Evolutionary conservation across 768 basidiomycete species (phyloP).

Genomic region (Xerocomellus dryophilus): DNA sequence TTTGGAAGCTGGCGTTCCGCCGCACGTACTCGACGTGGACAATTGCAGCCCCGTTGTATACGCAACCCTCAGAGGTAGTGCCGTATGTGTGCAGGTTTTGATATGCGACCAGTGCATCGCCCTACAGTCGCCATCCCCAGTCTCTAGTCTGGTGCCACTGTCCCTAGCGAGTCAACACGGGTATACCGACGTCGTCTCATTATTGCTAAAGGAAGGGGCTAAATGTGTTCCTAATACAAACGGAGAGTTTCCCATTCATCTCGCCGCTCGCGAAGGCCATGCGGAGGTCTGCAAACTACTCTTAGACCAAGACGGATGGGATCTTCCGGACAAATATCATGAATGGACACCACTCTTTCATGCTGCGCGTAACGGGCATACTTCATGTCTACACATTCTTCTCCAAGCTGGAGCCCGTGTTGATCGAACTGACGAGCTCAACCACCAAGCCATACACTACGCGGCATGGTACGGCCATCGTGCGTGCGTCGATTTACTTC

Average conservation of each 20-base stretch:
- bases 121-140: slow-evolving; percentile 52
- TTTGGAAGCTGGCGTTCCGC: slow-evolving; percentile 62
- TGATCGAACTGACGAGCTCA: slow-evolving; percentile 78
- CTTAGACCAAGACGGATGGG: slow-evolving; percentile 72
- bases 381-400: slow-evolving; percentile 70
- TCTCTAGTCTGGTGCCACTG: slow-evolving; percentile 77
- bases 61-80: slow-evolving; percentile 82
- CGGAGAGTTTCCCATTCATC: slow-evolving; percentile 95
- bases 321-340: slow-evolving; percentile 91
- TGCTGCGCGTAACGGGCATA: slow-evolving; percentile 83
- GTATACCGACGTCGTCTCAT: slow-evolving; percentile 73
- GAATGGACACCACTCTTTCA: slow-evolving; percentile 98
- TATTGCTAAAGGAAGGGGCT: slow-evolving; percentile 77
- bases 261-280: slow-evolving; percentile 92
- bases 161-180: slow-evolving; percentile 91
- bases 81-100: slow-evolving; percentile 80
- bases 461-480: slow-evolving; percentile 95
- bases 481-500: slow-evolving; percentile 58
- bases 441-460: slow-evolving; percentile 84
- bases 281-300: slow-evolving; percentile 78
- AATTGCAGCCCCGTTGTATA: slow-evolving; percentile 94
- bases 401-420: slow-evolving; percentile 77
- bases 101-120: slow-evolving; percentile 67
- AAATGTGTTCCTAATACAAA: slow-evolving; percentile 82
- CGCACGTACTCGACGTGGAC: slow-evolving; percentile 81